A percentile compares a stretch with the other conserved stretches of the same genome.
Evolutionary conservation across 2,329 filamentous ascomycete species (phyloP).

Genomic region (Graphilbum fragrans): DNA sequence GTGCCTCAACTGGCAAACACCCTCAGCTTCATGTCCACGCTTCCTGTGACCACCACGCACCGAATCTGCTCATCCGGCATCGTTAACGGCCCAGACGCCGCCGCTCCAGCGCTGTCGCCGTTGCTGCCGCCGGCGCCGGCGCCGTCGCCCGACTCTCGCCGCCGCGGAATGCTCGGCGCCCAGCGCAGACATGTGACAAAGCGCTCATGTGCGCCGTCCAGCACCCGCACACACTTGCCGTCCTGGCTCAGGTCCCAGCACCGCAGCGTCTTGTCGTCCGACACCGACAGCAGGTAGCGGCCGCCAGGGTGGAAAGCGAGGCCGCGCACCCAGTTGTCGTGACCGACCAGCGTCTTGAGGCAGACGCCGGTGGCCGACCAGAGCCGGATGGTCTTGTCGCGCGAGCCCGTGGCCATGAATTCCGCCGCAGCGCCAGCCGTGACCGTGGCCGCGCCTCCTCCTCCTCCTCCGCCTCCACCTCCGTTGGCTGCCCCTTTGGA

Average conservation of each 20-base stretch:
- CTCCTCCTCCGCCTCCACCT: not conserved
- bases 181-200: constrained; percentile 82
- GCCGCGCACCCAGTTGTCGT: constrained; percentile 88
- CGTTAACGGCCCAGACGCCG: constrained; percentile 11
- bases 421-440: constrained; percentile 45
- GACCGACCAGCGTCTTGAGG: constrained; percentile 73
- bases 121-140: constrained; percentile 1
- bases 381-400: constrained; percentile 82
- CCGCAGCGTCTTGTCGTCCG: constrained; percentile 82
- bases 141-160: not conserved
- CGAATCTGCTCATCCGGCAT: constrained; percentile 48
- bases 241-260: constrained; percentile 93
- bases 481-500: not conserved
- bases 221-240: constrained; percentile 74
- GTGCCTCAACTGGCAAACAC: constrained; percentile 52
- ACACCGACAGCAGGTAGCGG: constrained; percentile 75
- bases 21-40: constrained; percentile 68
- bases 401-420: constrained; percentile 77
- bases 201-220: constrained; percentile 66
- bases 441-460: not conserved
- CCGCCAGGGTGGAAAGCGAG: constrained; percentile 85
- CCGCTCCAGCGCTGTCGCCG: constrained; percentile 20
- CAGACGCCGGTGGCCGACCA: constrained; percentile 80
- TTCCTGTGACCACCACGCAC: constrained; percentile 78
- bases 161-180: constrained; percentile 44